A percentile compares a stretch with the other conserved stretches of the same genome.
Conservation (phyloP, 2,329 filamentous ascomycete genomes). For the Talaromyces sp. region DNA sequence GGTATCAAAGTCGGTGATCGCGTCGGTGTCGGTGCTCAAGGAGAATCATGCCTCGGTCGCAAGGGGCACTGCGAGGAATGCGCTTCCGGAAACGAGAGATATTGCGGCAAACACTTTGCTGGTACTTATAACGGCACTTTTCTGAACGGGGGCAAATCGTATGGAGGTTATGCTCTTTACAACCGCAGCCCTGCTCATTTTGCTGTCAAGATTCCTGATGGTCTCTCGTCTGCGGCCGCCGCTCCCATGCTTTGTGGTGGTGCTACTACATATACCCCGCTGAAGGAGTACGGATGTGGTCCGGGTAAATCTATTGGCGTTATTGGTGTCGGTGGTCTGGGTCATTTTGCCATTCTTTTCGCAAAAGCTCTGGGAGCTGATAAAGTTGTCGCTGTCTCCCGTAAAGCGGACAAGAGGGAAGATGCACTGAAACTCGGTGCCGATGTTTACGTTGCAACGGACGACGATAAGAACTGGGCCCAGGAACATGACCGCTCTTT, state of each 20-base stretch:
- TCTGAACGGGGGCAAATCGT: slow-evolving; percentile 57
- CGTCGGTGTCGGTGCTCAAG: slow-evolving; percentile 60
- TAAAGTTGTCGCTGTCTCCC: slow-evolving; percentile 56
- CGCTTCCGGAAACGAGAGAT: slow-evolving; percentile 39
- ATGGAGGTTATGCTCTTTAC: slow-evolving; percentile 63
- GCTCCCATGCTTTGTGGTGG: slow-evolving; percentile 78
- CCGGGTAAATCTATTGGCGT: slow-evolving; percentile 71
- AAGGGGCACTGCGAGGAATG: slow-evolving; percentile 54
- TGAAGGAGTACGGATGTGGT: slow-evolving; percentile 65
- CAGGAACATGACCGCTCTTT: slow-evolving; percentile 48
- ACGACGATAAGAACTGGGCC: slow-evolving; percentile 55
- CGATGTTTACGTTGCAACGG: slow-evolving; percentile 55
- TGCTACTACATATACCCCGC: slow-evolving; percentile 68
- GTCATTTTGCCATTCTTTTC: slow-evolving; percentile 28
- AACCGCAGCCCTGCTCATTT: slow-evolving; percentile 58
- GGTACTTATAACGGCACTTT: slow-evolving; percentile 34
- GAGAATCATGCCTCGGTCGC: slow-evolving; percentile 50
- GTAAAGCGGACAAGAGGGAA: slow-evolving; percentile 49
- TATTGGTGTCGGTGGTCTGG: slow-evolving; percentile 67
- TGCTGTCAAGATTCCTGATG: slow-evolving; percentile 56
- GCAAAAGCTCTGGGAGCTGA: slow-evolving; percentile 70
- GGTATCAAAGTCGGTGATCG: slow-evolving; percentile 34
- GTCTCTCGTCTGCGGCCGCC: slow-evolving; percentile 49
- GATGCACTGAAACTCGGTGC: slow-evolving; percentile 57
- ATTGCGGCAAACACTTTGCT: slow-evolving; percentile 29